A percentile compares a stretch with the other conserved stretches of the same genome.
These are phyloP conservation scores for Blastomyces gilchristii DNA, from an alignment of 2,329 filamentous ascomycete genomes.

Conservation along the genomic window DNA sequence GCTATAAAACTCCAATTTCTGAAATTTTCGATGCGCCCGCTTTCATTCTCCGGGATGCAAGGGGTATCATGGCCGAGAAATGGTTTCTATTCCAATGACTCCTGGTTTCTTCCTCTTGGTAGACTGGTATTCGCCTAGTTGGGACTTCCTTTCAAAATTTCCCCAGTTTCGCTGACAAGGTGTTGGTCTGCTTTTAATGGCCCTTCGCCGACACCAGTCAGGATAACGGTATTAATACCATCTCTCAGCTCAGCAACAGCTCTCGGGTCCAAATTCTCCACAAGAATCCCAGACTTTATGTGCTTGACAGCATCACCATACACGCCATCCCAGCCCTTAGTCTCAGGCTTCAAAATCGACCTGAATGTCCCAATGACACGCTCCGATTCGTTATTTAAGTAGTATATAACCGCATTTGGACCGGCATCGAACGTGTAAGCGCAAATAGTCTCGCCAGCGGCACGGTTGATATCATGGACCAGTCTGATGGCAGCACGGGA, in stretches of 20 bases:
- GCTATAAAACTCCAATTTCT: not conserved
- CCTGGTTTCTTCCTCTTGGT: not conserved
- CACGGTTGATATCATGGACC: conserved; percentile 78
- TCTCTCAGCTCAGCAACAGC: conserved; percentile 58
- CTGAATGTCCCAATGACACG: conserved; percentile 71
- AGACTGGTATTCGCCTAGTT: conserved; percentile 7
- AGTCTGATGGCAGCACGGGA: conserved; percentile 76
- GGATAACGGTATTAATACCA: conserved; percentile 79
- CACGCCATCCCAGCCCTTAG: conserved; percentile 47
- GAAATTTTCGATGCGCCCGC: not conserved
- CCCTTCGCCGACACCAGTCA: conserved; percentile 84
- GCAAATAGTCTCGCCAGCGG: conserved; percentile 66
- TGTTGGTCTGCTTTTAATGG: conserved; percentile 70
- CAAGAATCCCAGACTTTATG: conserved; percentile 42
- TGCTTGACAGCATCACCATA: conserved; percentile 43
- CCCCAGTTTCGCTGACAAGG: conserved; percentile 59
- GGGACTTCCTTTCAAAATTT: conserved; percentile 27
- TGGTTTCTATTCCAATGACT: conserved; percentile 4
- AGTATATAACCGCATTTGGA: conserved; percentile 95
- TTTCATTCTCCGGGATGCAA: conserved; percentile 1
- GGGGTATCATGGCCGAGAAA: conserved; percentile 2
- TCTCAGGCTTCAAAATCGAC: conserved; percentile 56
- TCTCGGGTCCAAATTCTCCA: conserved; percentile 48
- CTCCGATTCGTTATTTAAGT: conserved; percentile 65
- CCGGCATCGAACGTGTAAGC: conserved; percentile 98